A percentile compares a stretch with the other conserved stretches of the same genome.
Evolutionary conservation across 768 basidiomycete species (phyloP).

Genomic region (Tylopilus sp.): DNA sequence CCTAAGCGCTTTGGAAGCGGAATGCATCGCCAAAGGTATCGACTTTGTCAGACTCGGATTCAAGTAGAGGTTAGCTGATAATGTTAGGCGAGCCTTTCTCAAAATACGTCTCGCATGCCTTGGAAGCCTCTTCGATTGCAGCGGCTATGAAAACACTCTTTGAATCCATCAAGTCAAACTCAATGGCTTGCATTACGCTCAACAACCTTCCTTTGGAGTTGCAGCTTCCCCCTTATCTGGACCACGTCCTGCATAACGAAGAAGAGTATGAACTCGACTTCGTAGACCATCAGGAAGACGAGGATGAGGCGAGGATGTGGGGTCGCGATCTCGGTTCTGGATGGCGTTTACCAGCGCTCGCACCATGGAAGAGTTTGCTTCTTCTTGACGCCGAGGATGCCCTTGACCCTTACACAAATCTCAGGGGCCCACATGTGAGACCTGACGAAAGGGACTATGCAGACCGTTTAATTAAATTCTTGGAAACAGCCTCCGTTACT

Average conservation of each 20-base stretch:
- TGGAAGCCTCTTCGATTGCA: slow-evolving; percentile 68
- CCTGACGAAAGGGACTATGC: slow-evolving; percentile 65
- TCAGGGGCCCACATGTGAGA: slow-evolving; percentile 55
- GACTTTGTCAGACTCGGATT: slow-evolving; percentile 26
- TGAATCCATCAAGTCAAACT: slow-evolving; percentile 70
- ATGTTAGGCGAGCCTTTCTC: slow-evolving; percentile 56
- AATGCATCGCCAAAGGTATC: slow-evolving; percentile 64
- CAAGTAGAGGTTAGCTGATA: slow-evolving; percentile 9
- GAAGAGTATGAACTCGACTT: slow-evolving; percentile 56
- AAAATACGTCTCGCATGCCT: slow-evolving; percentile 53
- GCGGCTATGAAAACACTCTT: slow-evolving; percentile 77
- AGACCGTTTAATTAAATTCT: slow-evolving; percentile 69
- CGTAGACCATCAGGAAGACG: slow-evolving; percentile 49
- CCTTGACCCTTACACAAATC: slow-evolving; percentile 56
- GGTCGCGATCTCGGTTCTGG: slow-evolving; percentile 66
- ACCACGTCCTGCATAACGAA: slow-evolving; percentile 63
- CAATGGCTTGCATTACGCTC: slow-evolving; percentile 76
- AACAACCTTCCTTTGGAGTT: slow-evolving; percentile 79
- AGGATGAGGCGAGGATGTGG: slow-evolving; percentile 53
- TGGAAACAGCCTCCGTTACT: slow-evolving; percentile 69
- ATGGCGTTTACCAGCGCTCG: slow-evolving; percentile 68
- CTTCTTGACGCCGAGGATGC: slow-evolving; percentile 62
- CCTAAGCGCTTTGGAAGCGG: slow-evolving; percentile 69
- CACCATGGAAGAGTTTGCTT: slow-evolving; percentile 91
- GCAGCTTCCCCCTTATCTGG: slow-evolving; percentile 81